Evolutionary conservation across 768 basidiomycete genomes (phyloP).

Genomic region (Mycena maculata): DNA sequence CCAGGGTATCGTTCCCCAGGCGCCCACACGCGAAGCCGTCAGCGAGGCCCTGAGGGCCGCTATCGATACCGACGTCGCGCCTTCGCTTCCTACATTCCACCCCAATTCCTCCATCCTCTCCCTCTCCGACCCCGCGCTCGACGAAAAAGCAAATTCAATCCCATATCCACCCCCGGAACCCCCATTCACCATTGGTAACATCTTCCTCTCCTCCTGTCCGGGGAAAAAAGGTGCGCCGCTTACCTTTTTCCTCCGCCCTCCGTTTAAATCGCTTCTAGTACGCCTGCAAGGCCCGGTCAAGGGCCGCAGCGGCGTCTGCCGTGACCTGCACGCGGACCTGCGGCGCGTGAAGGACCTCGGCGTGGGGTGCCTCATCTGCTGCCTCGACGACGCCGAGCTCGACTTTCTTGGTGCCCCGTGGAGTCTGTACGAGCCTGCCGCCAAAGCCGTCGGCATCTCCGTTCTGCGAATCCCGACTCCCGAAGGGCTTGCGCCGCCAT

Average conservation of each 20-base stretch:
- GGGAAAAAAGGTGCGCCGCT: conserved; percentile 85
- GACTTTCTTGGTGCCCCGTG: conserved; percentile 89
- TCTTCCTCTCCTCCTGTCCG: conserved; percentile 91
- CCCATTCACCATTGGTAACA: conserved; percentile 74
- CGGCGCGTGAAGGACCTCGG: conserved; percentile 78
- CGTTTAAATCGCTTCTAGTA: conserved; percentile 52
- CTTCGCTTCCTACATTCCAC: conserved; percentile 22
- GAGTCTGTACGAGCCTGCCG: conserved; percentile 75
- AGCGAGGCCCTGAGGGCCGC: conserved; percentile 52
- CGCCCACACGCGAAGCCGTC: conserved; percentile 42
- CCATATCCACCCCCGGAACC: conserved; percentile 33
- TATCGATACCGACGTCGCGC: conserved; percentile 46
- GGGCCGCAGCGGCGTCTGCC: conserved; percentile 84
- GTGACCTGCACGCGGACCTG: conserved; percentile 84
- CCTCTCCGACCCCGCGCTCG: conserved; percentile 28
- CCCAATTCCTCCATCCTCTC: conserved; percentile 21
- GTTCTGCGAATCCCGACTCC: conserved; percentile 88
- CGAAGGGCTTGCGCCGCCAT: conserved; percentile 86
- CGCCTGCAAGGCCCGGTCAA: conserved; percentile 79
- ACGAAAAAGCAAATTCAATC: conserved; percentile 24
- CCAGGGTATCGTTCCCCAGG: conserved; percentile 28
- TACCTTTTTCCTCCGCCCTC: neutral
- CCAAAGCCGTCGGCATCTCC: conserved; percentile 76
- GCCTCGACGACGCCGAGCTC: conserved; percentile 88
- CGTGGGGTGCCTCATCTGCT: conserved; percentile 87